Percentiles rank a stretch among this genome's conserved stretches.
These are phyloP conservation scores for Penicillium sp. DNA, from an alignment of 2,329 filamentous ascomycete genomes.

Conservation along the genomic window DNA sequence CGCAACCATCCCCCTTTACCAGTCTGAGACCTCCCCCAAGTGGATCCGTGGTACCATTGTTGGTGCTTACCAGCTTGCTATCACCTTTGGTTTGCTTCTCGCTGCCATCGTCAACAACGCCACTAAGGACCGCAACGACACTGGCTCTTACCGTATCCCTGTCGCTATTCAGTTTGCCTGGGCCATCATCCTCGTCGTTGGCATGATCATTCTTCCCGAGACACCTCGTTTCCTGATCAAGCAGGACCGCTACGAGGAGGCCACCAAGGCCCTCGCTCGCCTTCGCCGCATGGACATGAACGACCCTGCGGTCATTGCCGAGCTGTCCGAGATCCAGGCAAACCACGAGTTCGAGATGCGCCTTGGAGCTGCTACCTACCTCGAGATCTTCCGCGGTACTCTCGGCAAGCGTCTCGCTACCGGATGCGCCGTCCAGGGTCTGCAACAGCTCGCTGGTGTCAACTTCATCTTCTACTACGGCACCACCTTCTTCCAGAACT, in stretches of 20 bases:
- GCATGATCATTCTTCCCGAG: slow-evolving; percentile 76
- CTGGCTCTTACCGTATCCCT: slow-evolving; percentile 73
- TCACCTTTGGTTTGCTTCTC: slow-evolving; percentile 73
- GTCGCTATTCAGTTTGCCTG: slow-evolving; percentile 78
- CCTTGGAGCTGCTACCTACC: slow-evolving; percentile 7
- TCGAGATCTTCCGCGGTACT: slow-evolving; percentile 22
- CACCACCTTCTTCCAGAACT: slow-evolving; percentile 41
- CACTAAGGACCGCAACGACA: slow-evolving; percentile 62
- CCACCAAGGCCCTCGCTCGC: slow-evolving; percentile 61
- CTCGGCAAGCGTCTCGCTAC: slow-evolving; percentile 40
- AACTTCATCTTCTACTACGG: slow-evolving; percentile 49
- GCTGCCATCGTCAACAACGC: slow-evolving; percentile 72
- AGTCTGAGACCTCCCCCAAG: slow-evolving; percentile 73
- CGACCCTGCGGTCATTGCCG: slow-evolving; percentile 71
- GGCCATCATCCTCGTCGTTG: slow-evolving; percentile 72
- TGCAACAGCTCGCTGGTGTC: slow-evolving; percentile 45
- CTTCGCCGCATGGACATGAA: slow-evolving; percentile 69
- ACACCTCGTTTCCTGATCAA: slow-evolving; percentile 83
- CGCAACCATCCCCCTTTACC: slow-evolving; percentile 64
- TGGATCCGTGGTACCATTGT: slow-evolving; percentile 77
- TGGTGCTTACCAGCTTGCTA: slow-evolving; percentile 76
- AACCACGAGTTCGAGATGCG: slow-evolving; percentile 78
- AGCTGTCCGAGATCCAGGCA: slow-evolving; percentile 80
- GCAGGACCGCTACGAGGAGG: slow-evolving; percentile 66
- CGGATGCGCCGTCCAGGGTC: slow-evolving; percentile 39